A percentile compares a stretch with the other conserved stretches of the same genome.
phyloP scores from a whole-genome alignment of 73 alveolate genomes.

The Stentor coeruleus region DNA sequence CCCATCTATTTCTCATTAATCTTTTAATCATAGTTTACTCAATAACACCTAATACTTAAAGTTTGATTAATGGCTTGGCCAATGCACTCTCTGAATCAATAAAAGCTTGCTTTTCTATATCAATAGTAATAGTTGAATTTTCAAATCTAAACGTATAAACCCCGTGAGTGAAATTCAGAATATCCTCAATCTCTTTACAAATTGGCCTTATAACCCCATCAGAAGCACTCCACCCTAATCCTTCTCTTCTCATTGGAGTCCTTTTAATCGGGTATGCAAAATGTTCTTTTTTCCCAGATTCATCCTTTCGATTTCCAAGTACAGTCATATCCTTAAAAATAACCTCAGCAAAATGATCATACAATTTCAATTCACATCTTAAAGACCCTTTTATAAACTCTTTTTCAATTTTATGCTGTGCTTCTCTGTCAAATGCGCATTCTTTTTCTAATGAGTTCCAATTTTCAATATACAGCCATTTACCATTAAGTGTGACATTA shows the following conservation, averaged over 20 bases:
- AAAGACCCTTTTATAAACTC: not conserved
- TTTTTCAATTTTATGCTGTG: not conserved
- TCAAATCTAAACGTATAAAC: not conserved
- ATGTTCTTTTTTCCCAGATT: not conserved
- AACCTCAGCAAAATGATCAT: not conserved
- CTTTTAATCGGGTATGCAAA: slow-evolving; percentile 1
- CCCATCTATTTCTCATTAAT: too few species aligned
- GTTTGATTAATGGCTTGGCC: slow-evolving; percentile 35
- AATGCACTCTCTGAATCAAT: not conserved
- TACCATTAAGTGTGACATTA: not conserved
- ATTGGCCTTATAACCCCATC: slow-evolving; percentile 13
- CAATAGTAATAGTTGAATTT: not conserved
- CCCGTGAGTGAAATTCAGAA: slow-evolving; percentile 17
- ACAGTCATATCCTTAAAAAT: not conserved
- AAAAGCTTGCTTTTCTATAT: not conserved
- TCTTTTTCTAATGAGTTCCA: not conserved
- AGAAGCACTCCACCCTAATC: not conserved
- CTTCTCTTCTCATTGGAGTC: not conserved
- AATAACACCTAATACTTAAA: too few species aligned
- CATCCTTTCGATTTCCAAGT: not conserved
- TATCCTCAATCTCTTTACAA: slow-evolving; percentile 15
- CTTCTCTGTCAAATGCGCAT: not conserved
- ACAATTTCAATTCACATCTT: not conserved
- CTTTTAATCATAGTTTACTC: too few species aligned
- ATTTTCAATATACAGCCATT: not conserved